Evolutionary conservation across 495 filamentous ascomycete genomes (phyloP).

Genomic region (Pseudoneurospora amorphoporcata): DNA sequence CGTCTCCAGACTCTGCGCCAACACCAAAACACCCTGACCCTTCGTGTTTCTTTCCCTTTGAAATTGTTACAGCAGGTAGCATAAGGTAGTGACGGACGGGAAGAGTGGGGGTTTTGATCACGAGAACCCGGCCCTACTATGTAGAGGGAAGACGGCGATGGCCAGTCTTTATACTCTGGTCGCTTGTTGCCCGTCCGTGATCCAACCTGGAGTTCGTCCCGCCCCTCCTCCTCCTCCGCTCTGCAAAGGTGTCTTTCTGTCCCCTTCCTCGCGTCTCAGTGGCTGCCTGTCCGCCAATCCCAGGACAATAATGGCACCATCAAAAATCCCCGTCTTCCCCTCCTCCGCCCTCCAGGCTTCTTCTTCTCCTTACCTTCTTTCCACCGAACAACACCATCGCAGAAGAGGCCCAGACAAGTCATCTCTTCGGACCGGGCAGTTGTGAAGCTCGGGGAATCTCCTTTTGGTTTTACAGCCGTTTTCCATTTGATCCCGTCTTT

Average conservation of each 20-base stretch:
- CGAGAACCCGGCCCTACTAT: background rate
- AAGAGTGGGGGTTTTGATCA: background rate
- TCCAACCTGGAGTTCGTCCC: background rate
- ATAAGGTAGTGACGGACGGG: background rate
- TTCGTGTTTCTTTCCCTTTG: background rate
- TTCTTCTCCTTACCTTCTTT: background rate
- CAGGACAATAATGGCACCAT: slow-evolving; percentile 21
- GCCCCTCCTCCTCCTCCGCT: background rate
- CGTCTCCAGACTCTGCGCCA: background rate
- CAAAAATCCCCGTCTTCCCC: slow-evolving; percentile 20
- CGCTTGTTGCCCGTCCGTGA: background rate
- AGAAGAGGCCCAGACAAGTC: background rate
- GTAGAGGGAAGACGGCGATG: background rate
- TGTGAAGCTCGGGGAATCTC: background rate
- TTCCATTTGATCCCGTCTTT: background rate
- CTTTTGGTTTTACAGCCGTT: background rate
- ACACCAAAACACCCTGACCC: background rate
- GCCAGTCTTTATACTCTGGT: background rate
- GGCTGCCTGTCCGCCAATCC: slow-evolving; percentile 11
- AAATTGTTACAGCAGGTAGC: background rate
- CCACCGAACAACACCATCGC: background rate
- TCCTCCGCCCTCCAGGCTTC: slow-evolving; percentile 4
- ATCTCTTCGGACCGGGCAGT: background rate
- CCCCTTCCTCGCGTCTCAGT: background rate
- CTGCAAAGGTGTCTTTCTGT: background rate